phyloP scores from a whole-genome alignment of 192 early-diverging fungal species.

The Spizellomyces sp. region DNA sequence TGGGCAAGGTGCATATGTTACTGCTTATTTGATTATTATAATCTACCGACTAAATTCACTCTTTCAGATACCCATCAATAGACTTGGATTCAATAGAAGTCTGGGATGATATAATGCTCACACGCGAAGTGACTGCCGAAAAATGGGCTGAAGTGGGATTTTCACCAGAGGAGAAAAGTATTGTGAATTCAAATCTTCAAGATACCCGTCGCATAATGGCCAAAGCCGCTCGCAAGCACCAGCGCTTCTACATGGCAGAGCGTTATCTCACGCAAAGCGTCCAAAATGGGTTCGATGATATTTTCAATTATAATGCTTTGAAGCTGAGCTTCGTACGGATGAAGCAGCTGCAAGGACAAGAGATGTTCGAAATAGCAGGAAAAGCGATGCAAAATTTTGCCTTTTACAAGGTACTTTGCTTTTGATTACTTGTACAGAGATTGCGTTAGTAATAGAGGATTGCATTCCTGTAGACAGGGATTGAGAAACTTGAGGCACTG shows the following conservation, averaged over 20 bases:
- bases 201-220: constrained; percentile 39
- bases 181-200: not conserved
- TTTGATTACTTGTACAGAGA: not conserved
- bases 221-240: constrained; percentile 62
- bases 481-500: not conserved
- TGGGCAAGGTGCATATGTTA: too few relatives aligned
- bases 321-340: constrained; percentile 20
- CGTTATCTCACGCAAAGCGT: constrained; percentile 7
- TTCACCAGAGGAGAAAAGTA: not conserved
- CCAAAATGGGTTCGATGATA: constrained; percentile 29
- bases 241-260: constrained; percentile 58
- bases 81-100: constrained; percentile 53
- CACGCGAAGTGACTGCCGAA: constrained; percentile 29
- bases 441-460: not conserved
- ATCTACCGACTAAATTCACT: not conserved
- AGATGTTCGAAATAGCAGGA: constrained; percentile 1
- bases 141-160: not conserved
- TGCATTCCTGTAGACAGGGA: not conserved
- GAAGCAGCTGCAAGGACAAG: not conserved
- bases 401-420: not conserved
- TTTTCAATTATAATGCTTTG: constrained; percentile 27
- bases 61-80: constrained; percentile 46
- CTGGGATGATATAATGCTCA: constrained; percentile 65
- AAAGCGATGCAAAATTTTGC: not conserved
- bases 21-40: not conserved